Evolutionary conservation across 2,329 filamentous ascomycete genomes (phyloP), one percentile per base, ranked within the genome.

Genomic region (Fusarium marasasianum): DNA sequence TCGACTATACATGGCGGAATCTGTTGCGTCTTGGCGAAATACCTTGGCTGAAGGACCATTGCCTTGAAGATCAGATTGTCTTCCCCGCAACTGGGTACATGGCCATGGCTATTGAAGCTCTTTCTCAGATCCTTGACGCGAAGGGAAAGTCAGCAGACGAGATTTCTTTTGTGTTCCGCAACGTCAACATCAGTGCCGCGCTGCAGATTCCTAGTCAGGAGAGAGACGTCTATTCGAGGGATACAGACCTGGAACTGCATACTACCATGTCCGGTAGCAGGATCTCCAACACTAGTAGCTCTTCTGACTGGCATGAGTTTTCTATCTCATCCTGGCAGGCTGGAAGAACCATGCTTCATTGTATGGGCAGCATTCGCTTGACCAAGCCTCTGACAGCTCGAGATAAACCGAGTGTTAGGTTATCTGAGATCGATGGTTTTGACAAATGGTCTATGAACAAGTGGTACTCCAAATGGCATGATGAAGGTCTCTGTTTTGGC

Each of bases 141-240:
- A 51, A 51, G 1, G n/a, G 8, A 2, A 35, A 51, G 1, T n/a
- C 17, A 11, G 1, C 12, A 14, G 31, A 33, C 0, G 31, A 35
- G 3, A 1, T 51, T 0, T 35, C 22, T 2, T 51, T 51, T 6
- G 31, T 35, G 31, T 20, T 51, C n/a, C 31, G 31, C 3, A 35
- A 51, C 6, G n/a, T 51, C 17, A 51, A 35, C 6, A 51, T 51
- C 31, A 51, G 31, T 9, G 31, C 48, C 3, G 48, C 48, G 3
- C 48, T 51, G 0, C 31, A 51, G 8, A 51, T 51, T 0, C 48
- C 48, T 13, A 20, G n/a, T 4, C 17, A 35, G 6, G 48, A 51
- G 31, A 14, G 48, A 20, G 48, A 51, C 8, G 31, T 51, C n/a
- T 51, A 51, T 51, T 51, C 48, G 5, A 51, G 48, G 8, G 48